Base-by-base conservation (phyloP, 208 protist genomes). In the Wallacemonas sp. region DNA sequence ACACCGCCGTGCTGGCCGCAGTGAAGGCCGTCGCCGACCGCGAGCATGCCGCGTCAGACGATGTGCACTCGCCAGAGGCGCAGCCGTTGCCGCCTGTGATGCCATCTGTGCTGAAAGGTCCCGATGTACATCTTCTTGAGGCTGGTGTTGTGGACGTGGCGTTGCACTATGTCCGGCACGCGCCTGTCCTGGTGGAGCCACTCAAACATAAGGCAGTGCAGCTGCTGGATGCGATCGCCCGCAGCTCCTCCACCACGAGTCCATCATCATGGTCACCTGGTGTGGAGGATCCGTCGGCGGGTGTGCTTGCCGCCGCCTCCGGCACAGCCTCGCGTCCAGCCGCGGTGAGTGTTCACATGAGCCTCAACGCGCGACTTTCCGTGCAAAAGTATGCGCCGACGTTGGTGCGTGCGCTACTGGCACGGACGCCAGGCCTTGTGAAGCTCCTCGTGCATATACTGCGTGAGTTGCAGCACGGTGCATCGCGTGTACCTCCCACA, bases 101-200 rank as follows among this genome's bases (percentile, higher is more conserved):
- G 38, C 41, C 51, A 19, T 44, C 33, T 0, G 47, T 73, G 22
- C 61, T 76, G 24, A 68, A 65, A 33, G 67, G 69, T 1, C 83
- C 81, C 2, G 87, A 88, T 58, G 63, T 69, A 22, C 61, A 84
- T 42, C 87, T 93, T 59, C 69, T 90, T 39, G 74, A 66, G 14
- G 71, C 75, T 2, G 76, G 71, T 41, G 87, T 79, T 22, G 78
- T 93, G 12, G 42, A 62, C 22, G 72, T 80, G 31, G 73, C 79
- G 17, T 66, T 90, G 34, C 79, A 53, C 36, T 93, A 83, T 47
- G 62, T 90, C 62, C 51, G 46, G 26, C 62, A 69, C 11, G 77
- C 83, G 0, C 74, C 76, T 17, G 17, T 66, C 33, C 46, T 68
- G 17, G 62, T 77, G n/a, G 77, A 88, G 45, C 22, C 19, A 8